These are phyloP conservation scores for Stephania yunnanensis DNA, from an alignment of 164 flowering plant genomes.

Conservation along the genomic window DNA sequence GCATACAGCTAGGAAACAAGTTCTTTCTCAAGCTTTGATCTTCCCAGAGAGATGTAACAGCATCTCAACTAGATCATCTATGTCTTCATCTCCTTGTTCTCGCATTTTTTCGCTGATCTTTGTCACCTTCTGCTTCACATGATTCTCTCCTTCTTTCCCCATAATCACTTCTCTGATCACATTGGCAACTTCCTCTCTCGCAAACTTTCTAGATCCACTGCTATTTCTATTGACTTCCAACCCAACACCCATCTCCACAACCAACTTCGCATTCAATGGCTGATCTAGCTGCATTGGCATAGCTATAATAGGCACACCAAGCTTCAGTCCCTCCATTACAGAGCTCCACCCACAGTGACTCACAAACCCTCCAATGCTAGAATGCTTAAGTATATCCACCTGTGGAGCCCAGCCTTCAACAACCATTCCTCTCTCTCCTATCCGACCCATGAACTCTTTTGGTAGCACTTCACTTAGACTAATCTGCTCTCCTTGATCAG, in stretches of 20 bases:
- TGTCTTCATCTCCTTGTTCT: background rate
- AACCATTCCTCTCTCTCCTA: conserved; percentile 23
- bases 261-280: conserved; percentile 34
- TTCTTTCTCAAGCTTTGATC: too few relatives aligned
- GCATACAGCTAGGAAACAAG: too few relatives aligned
- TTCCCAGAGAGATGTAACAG: too few relatives aligned
- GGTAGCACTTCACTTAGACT: conserved; percentile 17
- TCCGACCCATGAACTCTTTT: conserved; percentile 23
- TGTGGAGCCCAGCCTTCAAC: conserved; percentile 35
- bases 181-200: conserved; percentile 23
- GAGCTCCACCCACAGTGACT: conserved; percentile 40
- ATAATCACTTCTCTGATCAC: conserved; percentile 21
- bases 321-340: conserved; percentile 26
- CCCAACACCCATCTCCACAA: conserved; percentile 32
- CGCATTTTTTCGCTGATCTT: conserved; percentile 18
- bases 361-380: conserved; percentile 30
- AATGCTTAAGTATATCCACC: conserved; percentile 17
- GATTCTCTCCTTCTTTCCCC: conserved; percentile 19
- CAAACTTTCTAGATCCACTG: background rate
- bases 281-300: conserved; percentile 44
- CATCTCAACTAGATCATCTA: conserved; percentile 3
- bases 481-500: conserved; percentile 9
- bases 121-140: conserved; percentile 15
- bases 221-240: conserved; percentile 22
- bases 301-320: conserved; percentile 37